Evolutionary conservation across 2,329 filamentous ascomycete species (phyloP), one percentile per base, ranked within the genome.

Genomic region (Aspergillus novofumigatus): DNA sequence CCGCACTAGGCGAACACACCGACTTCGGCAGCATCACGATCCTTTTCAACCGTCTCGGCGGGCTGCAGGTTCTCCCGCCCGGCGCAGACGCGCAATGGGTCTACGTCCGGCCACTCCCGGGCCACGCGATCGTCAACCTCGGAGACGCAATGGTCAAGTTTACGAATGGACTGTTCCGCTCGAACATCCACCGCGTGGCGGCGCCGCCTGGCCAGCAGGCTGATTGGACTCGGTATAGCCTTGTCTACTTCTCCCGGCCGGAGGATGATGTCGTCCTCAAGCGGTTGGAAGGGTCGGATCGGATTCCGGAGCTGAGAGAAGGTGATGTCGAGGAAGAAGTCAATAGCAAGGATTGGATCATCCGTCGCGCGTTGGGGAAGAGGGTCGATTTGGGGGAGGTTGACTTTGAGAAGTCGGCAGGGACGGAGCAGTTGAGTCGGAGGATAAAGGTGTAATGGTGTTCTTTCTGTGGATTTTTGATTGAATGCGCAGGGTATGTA

Each of bases 1-100:
- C 77, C 3, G 76, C 78, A 2, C 63, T 82, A 23, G 79, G 79
- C 23, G 80, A 80, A 55, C 83, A 85, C 64, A 84, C 81, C 2
- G 83, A 85, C 61, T 84, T 84, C 60, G 82, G 81, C 49, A 79
- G 74, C 52, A 73, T 85, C 5, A 85, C 83, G 0, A 69, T 85
- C 4, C 74, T 85, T 1, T 83, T 84, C 68, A 85, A 84, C 67
- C 75, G 80, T 0, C 67, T 84, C 2, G 82, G 82, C 0, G 82
- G 82, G 0, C 71, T 85, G 7, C 82, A 84, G 63, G 78, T 84
- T 3, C 71, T 80, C 3, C 75, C 78, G 0, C 80, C 80, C 0
- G 69, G 69, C 0, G 61, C 63, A 3, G 71, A 73, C 53, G 70
- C 70, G 9, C 67, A 75, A 28, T 85, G 82, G 82, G 70, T 73